Evolutionary conservation across 2,329 filamentous ascomycete genomes (phyloP).

Genomic region (Pseudocercospora vitis): DNA sequence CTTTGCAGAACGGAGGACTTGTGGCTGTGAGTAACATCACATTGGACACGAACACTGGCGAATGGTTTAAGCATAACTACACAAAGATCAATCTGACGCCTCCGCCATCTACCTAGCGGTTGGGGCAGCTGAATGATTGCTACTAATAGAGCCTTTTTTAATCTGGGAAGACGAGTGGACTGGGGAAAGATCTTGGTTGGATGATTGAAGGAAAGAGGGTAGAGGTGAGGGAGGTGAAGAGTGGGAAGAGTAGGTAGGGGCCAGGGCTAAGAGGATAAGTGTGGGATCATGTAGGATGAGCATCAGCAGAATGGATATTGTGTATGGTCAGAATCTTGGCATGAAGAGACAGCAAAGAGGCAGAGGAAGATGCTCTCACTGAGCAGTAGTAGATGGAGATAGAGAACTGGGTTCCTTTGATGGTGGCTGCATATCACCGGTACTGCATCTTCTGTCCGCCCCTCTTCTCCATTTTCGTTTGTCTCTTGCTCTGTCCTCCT

Average conservation of each 20-base stretch:
- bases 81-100: neutral
- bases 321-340: constrained; percentile 23
- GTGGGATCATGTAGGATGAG: constrained; percentile 45
- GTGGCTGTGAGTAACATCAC: constrained; percentile 30
- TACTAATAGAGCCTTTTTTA: too few species aligned
- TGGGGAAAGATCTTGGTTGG: constrained; percentile 40
- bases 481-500: constrained; percentile 49
- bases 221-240: constrained; percentile 41
- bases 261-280: constrained; percentile 44
- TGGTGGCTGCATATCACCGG: constrained; percentile 35
- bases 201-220: constrained; percentile 45
- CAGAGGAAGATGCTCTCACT: neutral
- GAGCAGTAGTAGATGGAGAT: neutral
- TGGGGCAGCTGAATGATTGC: too few species aligned
- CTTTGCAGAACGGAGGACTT: constrained; percentile 48
- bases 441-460: constrained; percentile 52
- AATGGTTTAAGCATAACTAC: constrained; percentile 24
- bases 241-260: constrained; percentile 48
- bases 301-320: constrained; percentile 42
- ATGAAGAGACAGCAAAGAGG: neutral
- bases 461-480: constrained; percentile 54
- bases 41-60: constrained; percentile 27
- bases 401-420: neutral
- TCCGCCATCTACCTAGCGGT: too few species aligned
- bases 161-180: constrained; percentile 38